Percentiles rank a stretch among this genome's conserved stretches.
Conservation (phyloP, 2,329 filamentous ascomycete genomes). For the Fusarium setosum region DNA sequence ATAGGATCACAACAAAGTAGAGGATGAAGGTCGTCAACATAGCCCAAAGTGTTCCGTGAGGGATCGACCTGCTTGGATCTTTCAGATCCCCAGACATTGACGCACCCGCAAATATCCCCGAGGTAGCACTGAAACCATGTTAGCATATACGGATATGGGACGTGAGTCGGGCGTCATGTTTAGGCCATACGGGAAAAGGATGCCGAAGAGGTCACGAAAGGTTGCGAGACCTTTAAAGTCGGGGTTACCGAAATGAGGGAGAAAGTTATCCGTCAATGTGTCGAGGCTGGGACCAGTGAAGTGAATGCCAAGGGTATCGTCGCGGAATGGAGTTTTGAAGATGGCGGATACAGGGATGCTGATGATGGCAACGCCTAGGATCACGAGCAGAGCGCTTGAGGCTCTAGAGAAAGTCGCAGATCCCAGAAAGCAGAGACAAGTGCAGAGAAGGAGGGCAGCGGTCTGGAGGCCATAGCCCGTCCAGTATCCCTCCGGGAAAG, state of each 20-base stretch:
- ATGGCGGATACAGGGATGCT: conserved; percentile 86
- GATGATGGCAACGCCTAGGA: conserved; percentile 78
- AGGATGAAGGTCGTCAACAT: conserved; percentile 80
- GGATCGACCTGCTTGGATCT: conserved; percentile 86
- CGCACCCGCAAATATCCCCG: conserved; percentile 75
- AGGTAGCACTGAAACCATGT: conserved; percentile 55
- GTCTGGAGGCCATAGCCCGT: conserved; percentile 82
- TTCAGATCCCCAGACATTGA: conserved; percentile 91
- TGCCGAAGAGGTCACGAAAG: conserved; percentile 86
- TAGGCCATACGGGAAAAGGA: conserved; percentile 74
- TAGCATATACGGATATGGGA: conserved; percentile 37
- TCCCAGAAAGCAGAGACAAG: conserved; percentile 80
- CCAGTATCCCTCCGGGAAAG: conserved; percentile 79
- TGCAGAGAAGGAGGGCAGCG: conserved; percentile 76
- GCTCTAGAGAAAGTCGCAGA: conserved; percentile 84
- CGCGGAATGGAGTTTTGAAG: conserved; percentile 74
- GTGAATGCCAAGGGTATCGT: conserved; percentile 70
- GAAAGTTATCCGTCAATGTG: conserved; percentile 80
- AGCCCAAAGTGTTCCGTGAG: conserved; percentile 84
- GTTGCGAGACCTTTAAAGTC: conserved; percentile 72
- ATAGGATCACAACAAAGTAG: conserved; percentile 81
- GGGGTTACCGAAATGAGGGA: conserved; percentile 74
- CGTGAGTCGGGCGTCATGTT: background rate
- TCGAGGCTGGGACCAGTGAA: conserved; percentile 81
- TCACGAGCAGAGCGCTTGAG: conserved; percentile 79